A percentile compares a stretch with the other conserved stretches of the same genome.
These are phyloP conservation scores for Leishmania turanica DNA, from an alignment of 208 protist genomes.

Conservation along the genomic window DNA sequence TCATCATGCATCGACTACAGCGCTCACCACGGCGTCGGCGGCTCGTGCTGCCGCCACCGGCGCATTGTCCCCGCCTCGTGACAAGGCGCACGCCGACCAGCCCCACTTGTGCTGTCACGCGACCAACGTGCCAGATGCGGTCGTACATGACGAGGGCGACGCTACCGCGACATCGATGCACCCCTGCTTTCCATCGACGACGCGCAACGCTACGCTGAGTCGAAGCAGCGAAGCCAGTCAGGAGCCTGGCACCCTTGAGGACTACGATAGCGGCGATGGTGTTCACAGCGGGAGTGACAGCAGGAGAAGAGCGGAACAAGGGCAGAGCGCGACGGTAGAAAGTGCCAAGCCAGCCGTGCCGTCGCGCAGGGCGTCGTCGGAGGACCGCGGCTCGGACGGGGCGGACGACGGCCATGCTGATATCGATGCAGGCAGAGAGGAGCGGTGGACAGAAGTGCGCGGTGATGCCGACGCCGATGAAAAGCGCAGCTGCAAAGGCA, in stretches of 20 bases:
- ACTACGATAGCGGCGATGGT: background rate
- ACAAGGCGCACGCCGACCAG: background rate
- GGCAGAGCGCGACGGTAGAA: background rate
- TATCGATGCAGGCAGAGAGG: background rate
- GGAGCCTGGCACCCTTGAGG: background rate
- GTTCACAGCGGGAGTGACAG: background rate
- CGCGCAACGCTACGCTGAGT: background rate
- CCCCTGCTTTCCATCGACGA: background rate
- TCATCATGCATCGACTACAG: background rate
- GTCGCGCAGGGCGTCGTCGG: background rate
- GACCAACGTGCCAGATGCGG: background rate
- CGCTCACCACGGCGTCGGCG: background rate
- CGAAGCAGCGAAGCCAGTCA: background rate
- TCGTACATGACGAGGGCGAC: background rate
- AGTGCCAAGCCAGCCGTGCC: background rate
- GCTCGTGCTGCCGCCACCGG: background rate
- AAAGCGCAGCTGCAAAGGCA: background rate
- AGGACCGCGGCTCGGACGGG: background rate
- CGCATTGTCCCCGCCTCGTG: background rate
- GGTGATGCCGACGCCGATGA: background rate
- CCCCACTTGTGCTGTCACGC: background rate
- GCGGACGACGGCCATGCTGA: background rate
- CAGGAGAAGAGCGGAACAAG: background rate
- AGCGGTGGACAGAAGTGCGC: background rate
- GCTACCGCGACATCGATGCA: background rate